Conservation (phyloP, 306 rosid species). For the Clitoria ternatea region DNA sequence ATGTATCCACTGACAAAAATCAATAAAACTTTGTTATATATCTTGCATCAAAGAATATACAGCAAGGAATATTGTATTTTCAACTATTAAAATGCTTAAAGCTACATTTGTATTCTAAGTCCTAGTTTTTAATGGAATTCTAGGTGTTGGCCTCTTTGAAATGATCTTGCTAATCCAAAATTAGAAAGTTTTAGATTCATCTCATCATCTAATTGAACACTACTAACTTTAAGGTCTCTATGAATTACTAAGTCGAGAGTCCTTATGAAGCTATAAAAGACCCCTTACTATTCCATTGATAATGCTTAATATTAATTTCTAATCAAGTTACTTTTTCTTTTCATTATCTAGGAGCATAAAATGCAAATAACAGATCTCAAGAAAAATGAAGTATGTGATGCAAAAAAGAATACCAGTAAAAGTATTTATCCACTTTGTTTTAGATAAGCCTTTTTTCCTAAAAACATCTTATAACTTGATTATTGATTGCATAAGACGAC, state of each 20-base stretch:
- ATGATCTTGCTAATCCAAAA: slow-evolving; percentile 41
- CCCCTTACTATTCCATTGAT: slow-evolving; percentile 42
- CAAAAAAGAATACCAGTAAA: too few relatives aligned
- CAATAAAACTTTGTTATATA: neutral
- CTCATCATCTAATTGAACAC: slow-evolving; percentile 33
- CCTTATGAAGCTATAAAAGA: slow-evolving; percentile 39
- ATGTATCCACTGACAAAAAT: neutral
- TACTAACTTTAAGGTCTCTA: slow-evolving; percentile 39
- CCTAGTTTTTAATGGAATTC: neutral
- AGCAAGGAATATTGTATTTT: neutral
- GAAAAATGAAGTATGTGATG: too few relatives aligned
- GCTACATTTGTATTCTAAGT: too few relatives aligned
- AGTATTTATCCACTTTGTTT: too few relatives aligned
- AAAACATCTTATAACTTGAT: too few relatives aligned
- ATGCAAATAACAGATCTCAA: too few relatives aligned
- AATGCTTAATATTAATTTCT: slow-evolving; percentile 19
- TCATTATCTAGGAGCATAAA: slow-evolving; percentile 21
- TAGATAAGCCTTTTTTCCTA: too few relatives aligned
- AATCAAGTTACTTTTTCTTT: slow-evolving; percentile 20
- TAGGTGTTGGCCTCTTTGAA: slow-evolving; percentile 15
- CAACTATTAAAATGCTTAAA: too few relatives aligned
- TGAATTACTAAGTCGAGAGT: slow-evolving; percentile 37
- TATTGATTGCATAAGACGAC: too few relatives aligned
- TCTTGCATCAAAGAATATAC: neutral
- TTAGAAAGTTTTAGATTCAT: slow-evolving; percentile 42